These are phyloP conservation scores for Pestalotiopsis sp. DNA, from an alignment of 2,329 filamentous ascomycete genomes.

Conservation along the genomic window DNA sequence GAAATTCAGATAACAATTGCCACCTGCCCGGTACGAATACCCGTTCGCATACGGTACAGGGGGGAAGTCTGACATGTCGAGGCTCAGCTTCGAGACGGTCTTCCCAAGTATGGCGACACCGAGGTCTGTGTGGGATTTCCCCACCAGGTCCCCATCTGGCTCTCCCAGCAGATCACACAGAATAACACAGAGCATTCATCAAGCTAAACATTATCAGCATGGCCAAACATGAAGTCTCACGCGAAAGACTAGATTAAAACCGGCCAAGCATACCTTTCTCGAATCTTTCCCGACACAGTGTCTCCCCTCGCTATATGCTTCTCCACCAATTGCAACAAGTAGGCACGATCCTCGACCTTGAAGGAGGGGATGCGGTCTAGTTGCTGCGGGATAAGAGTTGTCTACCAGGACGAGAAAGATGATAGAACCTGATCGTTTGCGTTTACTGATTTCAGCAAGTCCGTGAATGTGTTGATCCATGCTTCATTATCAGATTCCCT, in stretches of 20 bases:
- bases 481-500: too few species aligned
- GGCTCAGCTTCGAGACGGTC: neutral
- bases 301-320: neutral
- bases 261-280: neutral
- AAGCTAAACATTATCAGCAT: neutral
- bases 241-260: neutral
- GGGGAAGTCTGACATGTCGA: neutral
- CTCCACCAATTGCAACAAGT: neutral
- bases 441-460: neutral
- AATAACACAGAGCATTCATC: neutral
- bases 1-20: neutral
- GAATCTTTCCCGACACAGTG: neutral
- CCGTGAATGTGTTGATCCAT: neutral
- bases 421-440: neutral
- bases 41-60: neutral
- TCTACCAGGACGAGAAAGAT: neutral
- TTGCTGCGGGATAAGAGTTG: neutral
- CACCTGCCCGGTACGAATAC: neutral
- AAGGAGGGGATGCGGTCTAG: neutral
- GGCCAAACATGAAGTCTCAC: neutral
- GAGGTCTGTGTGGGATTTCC: neutral
- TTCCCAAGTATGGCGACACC: neutral
- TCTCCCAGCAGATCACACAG: neutral
- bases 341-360: neutral
- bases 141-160: neutral